Percentiles rank a stretch among this genome's conserved stretches.
These are phyloP conservation scores for Scenedesmus sp. DNA, from an alignment of 163 green algal genomes.

Conservation along the genomic window DNA sequence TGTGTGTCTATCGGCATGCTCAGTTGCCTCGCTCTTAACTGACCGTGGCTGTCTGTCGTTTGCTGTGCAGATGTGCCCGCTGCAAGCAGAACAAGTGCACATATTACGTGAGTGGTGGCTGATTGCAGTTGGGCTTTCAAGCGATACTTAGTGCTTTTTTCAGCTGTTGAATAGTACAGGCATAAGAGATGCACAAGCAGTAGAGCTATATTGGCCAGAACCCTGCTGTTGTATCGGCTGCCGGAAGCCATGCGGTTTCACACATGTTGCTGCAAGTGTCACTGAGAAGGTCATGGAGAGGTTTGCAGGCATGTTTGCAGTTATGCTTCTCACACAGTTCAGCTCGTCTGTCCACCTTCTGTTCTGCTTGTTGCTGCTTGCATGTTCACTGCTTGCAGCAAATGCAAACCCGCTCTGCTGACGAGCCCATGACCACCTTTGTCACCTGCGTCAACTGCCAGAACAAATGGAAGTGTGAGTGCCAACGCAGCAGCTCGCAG, in stretches of 20 bases:
- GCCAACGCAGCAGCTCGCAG: not conserved
- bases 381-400: slow-evolving; percentile 63
- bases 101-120: slow-evolving; percentile 81
- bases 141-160: not conserved
- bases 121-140: not conserved
- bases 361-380: not conserved
- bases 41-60: not conserved
- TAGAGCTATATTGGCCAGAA: no score
- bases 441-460: slow-evolving; percentile 92
- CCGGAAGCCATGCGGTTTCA: no score
- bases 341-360: not conserved
- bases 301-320: no score
- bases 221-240: not conserved
- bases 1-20: not conserved
- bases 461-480: slow-evolving; percentile 84
- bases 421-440: slow-evolving; percentile 96
- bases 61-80: slow-evolving; percentile 80
- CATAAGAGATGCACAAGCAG: not conserved
- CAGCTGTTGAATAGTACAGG: not conserved
- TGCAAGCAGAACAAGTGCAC: slow-evolving; percentile 90
- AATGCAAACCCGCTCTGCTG: slow-evolving; percentile 86
- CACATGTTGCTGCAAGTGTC: no score
- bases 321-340: not conserved
- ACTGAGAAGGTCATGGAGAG: no score
- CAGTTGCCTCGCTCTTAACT: no score